These are phyloP conservation scores for Entoloma clypeatum DNA, from an alignment of 1,284 basidiomycete species.

Conservation along the genomic window DNA sequence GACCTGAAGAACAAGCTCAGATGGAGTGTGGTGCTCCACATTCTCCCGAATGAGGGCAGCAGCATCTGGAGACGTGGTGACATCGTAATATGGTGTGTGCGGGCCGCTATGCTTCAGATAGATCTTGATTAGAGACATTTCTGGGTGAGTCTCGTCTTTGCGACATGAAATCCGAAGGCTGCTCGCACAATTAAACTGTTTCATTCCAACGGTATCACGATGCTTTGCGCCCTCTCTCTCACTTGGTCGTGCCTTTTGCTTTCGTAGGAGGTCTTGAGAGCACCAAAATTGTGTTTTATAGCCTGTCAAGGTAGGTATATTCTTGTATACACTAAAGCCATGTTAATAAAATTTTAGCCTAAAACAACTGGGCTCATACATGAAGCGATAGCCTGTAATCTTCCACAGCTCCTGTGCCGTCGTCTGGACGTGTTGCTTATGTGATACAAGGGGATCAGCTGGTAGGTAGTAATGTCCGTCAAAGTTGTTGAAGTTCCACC, in stretches of 20 bases:
- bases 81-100: constrained; percentile 24
- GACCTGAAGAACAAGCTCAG: constrained; percentile 13
- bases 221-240: constrained; percentile 8
- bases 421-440: constrained; percentile 10
- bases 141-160: not conserved
- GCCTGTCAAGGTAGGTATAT: not conserved
- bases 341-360: not conserved
- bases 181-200: constrained; percentile 21
- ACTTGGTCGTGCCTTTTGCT: not conserved
- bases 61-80: constrained; percentile 22
- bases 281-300: no score
- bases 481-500: constrained; percentile 2
- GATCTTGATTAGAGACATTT: constrained; percentile 15
- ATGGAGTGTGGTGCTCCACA: constrained; percentile 18
- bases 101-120: constrained; percentile 17
- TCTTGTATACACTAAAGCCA: not conserved
- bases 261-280: no score
- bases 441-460: constrained; percentile 9
- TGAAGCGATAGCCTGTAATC: constrained; percentile 15
- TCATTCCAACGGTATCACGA: constrained; percentile 23
- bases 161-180: constrained; percentile 16
- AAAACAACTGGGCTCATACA: constrained; percentile 8
- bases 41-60: constrained; percentile 18
- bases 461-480: constrained; percentile 7
- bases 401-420: constrained; percentile 12